Evolutionary conservation across 176 grass and related monocot species (phyloP).

Genomic region (Rhipidocladum racemiflorum): DNA sequence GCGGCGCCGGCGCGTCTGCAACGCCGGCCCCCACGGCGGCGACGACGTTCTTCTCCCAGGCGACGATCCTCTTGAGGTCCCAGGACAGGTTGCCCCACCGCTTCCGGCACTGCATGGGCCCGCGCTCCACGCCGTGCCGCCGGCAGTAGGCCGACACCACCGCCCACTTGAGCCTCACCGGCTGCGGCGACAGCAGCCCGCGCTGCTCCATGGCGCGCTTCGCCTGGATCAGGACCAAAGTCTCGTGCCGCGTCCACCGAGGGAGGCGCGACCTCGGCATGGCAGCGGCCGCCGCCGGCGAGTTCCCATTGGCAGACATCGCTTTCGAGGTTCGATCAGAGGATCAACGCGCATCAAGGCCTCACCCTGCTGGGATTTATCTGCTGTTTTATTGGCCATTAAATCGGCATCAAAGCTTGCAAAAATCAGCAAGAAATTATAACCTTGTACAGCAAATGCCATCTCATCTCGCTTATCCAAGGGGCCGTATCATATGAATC

Average conservation of each 20-base stretch:
- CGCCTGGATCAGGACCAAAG: constrained; percentile 54
- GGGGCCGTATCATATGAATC: not conserved
- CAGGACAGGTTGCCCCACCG: constrained; percentile 61
- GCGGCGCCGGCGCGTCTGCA: not conserved
- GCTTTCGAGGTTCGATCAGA: not conserved
- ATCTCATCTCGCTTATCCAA: not conserved
- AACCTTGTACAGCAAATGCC: constrained; percentile 17
- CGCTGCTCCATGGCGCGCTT: constrained; percentile 40
- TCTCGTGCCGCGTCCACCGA: constrained; percentile 65
- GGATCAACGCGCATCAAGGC: not conserved
- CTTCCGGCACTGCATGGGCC: constrained; percentile 59
- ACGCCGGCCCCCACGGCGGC: not conserved
- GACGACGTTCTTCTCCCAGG: constrained; percentile 30
- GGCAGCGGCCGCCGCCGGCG: constrained; percentile 1
- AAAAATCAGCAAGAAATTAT: constrained; percentile 9
- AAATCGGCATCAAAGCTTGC: constrained; percentile 35
- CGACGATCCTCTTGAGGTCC: constrained; percentile 65
- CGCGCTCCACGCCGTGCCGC: constrained; percentile 52
- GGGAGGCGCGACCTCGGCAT: constrained; percentile 44
- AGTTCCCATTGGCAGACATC: constrained; percentile 35
- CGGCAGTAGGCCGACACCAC: constrained; percentile 61
- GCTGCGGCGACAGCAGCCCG: constrained; percentile 20
- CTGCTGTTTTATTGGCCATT: not conserved
- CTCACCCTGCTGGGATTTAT: constrained; percentile 32
- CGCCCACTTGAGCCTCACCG: constrained; percentile 54